Evolutionary conservation across 2,329 filamentous ascomycete species (phyloP).

Genomic region (Verruconis gallopava): DNA sequence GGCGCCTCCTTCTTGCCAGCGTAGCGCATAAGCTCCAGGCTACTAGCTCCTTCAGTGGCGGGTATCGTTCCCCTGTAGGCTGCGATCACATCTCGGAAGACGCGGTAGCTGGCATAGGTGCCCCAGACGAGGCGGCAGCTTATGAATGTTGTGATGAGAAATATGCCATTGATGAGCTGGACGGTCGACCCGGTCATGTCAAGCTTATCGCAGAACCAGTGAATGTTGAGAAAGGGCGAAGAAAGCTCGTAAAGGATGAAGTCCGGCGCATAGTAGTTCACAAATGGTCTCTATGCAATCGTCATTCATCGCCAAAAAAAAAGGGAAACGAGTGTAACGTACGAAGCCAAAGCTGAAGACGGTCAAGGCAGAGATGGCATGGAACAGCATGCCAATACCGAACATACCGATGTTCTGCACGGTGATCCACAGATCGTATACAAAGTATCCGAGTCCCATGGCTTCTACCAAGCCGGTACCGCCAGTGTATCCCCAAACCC

Average conservation of each 20-base stretch:
- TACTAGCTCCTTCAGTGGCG: constrained; percentile 7
- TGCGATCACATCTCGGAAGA: constrained; percentile 51
- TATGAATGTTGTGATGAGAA: constrained; percentile 27
- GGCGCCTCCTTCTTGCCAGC: constrained; percentile 33
- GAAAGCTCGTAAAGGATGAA: constrained; percentile 85
- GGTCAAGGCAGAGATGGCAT: constrained; percentile 59
- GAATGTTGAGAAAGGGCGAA: constrained; percentile 73
- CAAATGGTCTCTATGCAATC: constrained; percentile 59
- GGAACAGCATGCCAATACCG: constrained; percentile 61
- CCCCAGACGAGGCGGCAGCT: constrained; percentile 50
- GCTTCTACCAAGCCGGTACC: constrained; percentile 60
- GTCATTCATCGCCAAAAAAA: too few relatives aligned
- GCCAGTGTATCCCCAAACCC: constrained; percentile 68
- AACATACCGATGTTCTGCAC: constrained; percentile 57
- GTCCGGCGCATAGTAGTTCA: constrained; percentile 67
- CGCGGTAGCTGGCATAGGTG: constrained; percentile 52
- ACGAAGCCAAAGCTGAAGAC: constrained; percentile 74
- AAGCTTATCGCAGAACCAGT: constrained; percentile 87
- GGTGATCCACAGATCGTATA: constrained; percentile 69
- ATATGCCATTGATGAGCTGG: constrained; percentile 33
- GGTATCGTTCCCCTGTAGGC: constrained; percentile 15
- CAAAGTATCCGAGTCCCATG: constrained; percentile 67
- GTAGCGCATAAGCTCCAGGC: constrained; percentile 35
- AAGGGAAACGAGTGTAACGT: constrained; percentile 26
- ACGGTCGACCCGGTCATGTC: constrained; percentile 60